Base-by-base conservation (phyloP, 371 early-diverging fungal genomes). In the Zancudomyces culisetae region DNA sequence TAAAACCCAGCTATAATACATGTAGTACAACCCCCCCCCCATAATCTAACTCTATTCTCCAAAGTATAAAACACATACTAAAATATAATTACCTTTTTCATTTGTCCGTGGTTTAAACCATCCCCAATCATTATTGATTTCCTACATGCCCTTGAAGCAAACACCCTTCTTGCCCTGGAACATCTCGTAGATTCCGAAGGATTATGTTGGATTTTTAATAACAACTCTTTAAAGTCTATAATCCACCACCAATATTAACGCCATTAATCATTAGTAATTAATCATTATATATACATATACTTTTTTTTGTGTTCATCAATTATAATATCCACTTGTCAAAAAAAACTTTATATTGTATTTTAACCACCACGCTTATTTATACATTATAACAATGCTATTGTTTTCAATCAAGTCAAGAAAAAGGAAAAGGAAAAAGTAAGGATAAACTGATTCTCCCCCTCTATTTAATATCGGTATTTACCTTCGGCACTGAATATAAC, bases 41-140 rank as follows among this genome's bases (percentile, higher is more conserved):
- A 10, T 15, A 10, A 35, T 15, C 35, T 15, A 35, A 35, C 15
- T 35, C 15, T 15, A 35, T 35, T 15, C 15, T 35, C n/a, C n/a
- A n/a, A n/a, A n/a, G n/a, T n/a, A n/a, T n/a, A n/a, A n/a, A n/a
- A n/a, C n/a, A n/a, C n/a, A n/a, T n/a, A n/a, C n/a, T n/a, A n/a
- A n/a, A 35, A 35, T 10, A 35, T 15, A 35, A 6, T 15, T 35
- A 35, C 35, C 69, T 71, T 68, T 30, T 54, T 60, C 94, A 91
- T 91, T 56, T 82, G 71, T 0, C 55, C 50, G 35, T 58, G 58
- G 12, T 70, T 77, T 53, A 93, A 61, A 30, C 77, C 64, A 55
- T 81, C 77, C 1, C 95, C 95, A 54, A 87, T 79, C 79, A 85
- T 82, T 10, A 75, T 74, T 0, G 85, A 79, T 29, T 71, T 74